Percentiles rank a stretch among this genome's conserved stretches.
phyloP scores from a whole-genome alignment of 1,139 yeast species.

The Pichia sp. region DNA sequence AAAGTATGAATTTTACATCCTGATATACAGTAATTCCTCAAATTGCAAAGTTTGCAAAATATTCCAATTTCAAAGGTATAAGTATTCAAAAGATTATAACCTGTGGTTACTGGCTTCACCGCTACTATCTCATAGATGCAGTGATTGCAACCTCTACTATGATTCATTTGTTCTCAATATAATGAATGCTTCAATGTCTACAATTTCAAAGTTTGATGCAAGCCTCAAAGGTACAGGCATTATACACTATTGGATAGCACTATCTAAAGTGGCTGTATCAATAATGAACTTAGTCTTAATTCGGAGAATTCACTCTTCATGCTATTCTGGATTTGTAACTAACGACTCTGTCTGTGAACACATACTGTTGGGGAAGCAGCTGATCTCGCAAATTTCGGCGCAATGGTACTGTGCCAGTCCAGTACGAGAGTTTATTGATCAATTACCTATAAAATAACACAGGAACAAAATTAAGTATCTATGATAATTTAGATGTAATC shows the following conservation, averaged over 20 bases:
- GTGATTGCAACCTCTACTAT: slow-evolving; percentile 1
- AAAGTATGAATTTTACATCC: slow-evolving; percentile 1
- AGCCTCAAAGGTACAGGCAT: neutral
- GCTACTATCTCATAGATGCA: slow-evolving; percentile 3
- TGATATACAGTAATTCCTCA: neutral
- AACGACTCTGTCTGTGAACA: neutral
- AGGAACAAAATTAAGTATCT: neutral
- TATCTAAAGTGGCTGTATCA: slow-evolving; percentile 2
- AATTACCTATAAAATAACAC: neutral
- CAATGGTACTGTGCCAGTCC: slow-evolving; percentile 8
- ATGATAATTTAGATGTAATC: slow-evolving; percentile 2
- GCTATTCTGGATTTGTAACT: slow-evolving; percentile 1
- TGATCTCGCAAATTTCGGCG: slow-evolving; percentile 4
- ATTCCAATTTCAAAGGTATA: neutral
- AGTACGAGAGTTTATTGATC: slow-evolving; percentile 3
- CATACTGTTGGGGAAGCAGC: neutral
- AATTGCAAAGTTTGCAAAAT: slow-evolving; percentile 3
- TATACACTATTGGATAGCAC: slow-evolving; percentile 2
- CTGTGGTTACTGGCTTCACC: slow-evolving; percentile 8
- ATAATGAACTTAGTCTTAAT: slow-evolving; percentile 1
- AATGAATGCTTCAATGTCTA: neutral
- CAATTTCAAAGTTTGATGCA: neutral
- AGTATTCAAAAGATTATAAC: neutral
- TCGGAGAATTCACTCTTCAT: neutral
- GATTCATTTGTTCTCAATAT: slow-evolving; percentile 2